Percentiles rank a stretch among this genome's conserved stretches.
These are phyloP conservation scores for Ustilago esculenta DNA, from an alignment of 1,284 basidiomycete species.

Conservation along the genomic window DNA sequence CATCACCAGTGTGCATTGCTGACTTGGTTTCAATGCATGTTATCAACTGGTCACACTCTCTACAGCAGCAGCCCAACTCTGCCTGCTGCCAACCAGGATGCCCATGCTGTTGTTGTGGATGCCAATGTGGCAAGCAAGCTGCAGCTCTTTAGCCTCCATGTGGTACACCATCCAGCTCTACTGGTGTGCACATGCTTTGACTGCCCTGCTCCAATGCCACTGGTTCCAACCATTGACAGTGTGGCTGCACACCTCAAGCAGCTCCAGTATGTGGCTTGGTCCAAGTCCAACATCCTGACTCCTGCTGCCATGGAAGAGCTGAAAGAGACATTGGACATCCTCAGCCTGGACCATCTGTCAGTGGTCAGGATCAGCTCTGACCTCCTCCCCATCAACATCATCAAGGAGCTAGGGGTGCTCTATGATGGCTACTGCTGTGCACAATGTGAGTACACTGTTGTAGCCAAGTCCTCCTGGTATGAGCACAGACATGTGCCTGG, in stretches of 20 bases:
- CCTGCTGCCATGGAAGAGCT: too few relatives aligned
- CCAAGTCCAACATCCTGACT: too few relatives aligned
- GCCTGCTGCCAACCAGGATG: background rate
- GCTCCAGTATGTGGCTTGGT: background rate
- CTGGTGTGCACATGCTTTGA: background rate
- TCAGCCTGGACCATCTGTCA: background rate
- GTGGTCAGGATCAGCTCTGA: too few relatives aligned
- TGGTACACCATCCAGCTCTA: background rate
- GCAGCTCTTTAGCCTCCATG: background rate
- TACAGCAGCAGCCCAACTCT: too few relatives aligned
- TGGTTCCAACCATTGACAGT: background rate
- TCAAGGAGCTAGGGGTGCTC: background rate
- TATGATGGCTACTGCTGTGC: background rate
- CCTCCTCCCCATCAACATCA: background rate
- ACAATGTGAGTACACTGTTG: background rate
- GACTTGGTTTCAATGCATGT: too few relatives aligned
- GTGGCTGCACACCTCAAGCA: background rate
- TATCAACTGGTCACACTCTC: too few relatives aligned
- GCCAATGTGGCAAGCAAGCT: background rate
- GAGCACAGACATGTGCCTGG: too few relatives aligned
- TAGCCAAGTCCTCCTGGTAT: background rate
- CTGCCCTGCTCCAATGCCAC: background rate
- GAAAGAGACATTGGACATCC: background rate
- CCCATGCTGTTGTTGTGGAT: background rate
- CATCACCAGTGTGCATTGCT: too few relatives aligned